Evolutionary conservation across 108 stramenopile species (phyloP), one percentile per base, ranked within the genome.

Genomic region (Hondaea fermentalgiana): DNA sequence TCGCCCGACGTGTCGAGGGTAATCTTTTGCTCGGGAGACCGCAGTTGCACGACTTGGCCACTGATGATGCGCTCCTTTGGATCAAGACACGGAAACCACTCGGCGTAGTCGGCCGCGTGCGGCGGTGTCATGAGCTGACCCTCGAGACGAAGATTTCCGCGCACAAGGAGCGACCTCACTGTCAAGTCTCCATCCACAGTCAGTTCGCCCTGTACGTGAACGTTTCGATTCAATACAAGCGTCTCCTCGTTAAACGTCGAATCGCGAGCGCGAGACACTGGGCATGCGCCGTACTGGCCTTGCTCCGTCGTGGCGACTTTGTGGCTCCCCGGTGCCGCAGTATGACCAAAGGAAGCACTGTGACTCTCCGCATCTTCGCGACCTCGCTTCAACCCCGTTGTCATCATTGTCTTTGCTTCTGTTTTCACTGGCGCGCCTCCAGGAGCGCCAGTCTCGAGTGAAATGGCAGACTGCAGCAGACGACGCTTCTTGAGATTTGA

Each of bases 91-190:
- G 57, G 57, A 43, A 87, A 87, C 87, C 87, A 87, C n/a, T 87
- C 87, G 5, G 87, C 87, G 59, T 87, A 87, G 59, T 87, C 87
- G 5, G 87, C 87, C 5, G 87, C 57, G 10, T 58, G 25, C 29
- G 87, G 87, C 5, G 87, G 59, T 17, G 57, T 87, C 19, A 58
- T 35, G 87, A 59, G 72, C 72, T 83, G 72, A 25, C 72, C 72
- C 44, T 83, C 72, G 49, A 83, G 47, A 5, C 47, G 44, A 8
- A 83, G 72, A 10, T 83, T 45, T 19, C 72, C 72, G 12, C 19
- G 72, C 8, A 83, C 49, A 10, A 19, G 44, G 49, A 83, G 47
- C 10, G 44, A 51, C 47, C 49, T 51, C 23, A 43, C 72, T 44
- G 49, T 51, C 14, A 83, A 43, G 49, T 83, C 72, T 51, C 72